A percentile compares a stretch with the other conserved stretches of the same genome.
These are phyloP conservation scores for Scenedesmus sp. DNA, from an alignment of 163 green algal species.

Conservation along the genomic window DNA sequence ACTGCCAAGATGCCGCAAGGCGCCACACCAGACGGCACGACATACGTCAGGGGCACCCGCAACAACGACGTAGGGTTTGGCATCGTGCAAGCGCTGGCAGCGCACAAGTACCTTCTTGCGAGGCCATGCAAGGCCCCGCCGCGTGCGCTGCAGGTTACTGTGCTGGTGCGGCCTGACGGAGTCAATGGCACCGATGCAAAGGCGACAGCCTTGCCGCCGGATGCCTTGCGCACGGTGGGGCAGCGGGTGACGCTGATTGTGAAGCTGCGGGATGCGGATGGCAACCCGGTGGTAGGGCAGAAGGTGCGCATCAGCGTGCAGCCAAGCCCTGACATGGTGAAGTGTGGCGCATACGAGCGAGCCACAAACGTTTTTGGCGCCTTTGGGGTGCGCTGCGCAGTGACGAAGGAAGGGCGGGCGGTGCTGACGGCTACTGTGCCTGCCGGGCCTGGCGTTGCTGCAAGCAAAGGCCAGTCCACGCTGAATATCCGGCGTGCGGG, in stretches of 20 bases:
- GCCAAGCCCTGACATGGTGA: background rate
- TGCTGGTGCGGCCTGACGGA: background rate
- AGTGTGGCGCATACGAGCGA: background rate
- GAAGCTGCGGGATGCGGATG: background rate
- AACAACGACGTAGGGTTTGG: slow-evolving; percentile 8
- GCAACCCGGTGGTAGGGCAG: background rate
- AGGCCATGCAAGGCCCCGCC: background rate
- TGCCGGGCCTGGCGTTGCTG: background rate
- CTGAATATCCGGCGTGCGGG: background rate
- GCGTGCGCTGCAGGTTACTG: background rate
- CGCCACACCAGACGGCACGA: background rate
- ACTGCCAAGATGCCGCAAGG: background rate
- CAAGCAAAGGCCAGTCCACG: background rate
- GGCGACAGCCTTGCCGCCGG: background rate
- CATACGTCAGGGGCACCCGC: background rate
- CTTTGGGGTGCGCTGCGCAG: background rate
- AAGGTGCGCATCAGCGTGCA: background rate
- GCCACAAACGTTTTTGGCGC: background rate
- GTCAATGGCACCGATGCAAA: background rate
- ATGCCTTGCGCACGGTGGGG: background rate
- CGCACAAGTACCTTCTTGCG: background rate
- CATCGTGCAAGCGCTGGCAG: slow-evolving; percentile 10
- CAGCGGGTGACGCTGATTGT: background rate
- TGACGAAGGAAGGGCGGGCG: background rate
- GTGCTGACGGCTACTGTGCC: background rate